Conservation (phyloP, 352 stramenopile genomes). For the Phytophthora melonis region DNA sequence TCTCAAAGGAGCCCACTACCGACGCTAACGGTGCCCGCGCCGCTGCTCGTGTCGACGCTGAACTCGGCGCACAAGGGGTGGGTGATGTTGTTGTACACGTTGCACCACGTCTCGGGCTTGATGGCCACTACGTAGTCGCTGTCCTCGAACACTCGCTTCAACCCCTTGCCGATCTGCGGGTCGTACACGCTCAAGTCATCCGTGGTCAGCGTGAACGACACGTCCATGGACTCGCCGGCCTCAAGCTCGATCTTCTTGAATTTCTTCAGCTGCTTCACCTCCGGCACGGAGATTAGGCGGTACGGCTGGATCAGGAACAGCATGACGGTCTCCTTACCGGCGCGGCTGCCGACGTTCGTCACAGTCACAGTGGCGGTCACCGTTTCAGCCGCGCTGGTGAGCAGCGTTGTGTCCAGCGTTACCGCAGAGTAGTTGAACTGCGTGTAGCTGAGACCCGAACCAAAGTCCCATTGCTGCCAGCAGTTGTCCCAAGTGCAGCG, state of each 20-base stretch:
- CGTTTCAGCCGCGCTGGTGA: constrained; percentile 33
- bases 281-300: constrained; percentile 64
- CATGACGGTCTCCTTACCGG: constrained; percentile 79
- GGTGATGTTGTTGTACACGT: constrained; percentile 59
- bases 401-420: constrained; percentile 42
- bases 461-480: constrained; percentile 68
- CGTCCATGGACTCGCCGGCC: constrained; percentile 39
- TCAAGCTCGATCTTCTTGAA: constrained; percentile 79
- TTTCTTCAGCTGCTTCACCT: constrained; percentile 83
- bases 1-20: constrained; percentile 6
- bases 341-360: constrained; percentile 61
- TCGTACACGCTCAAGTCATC: constrained; percentile 67
- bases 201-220: constrained; percentile 49
- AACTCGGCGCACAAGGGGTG: constrained; percentile 58
- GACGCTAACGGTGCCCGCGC: constrained; percentile 30
- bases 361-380: constrained; percentile 59
- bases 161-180: constrained; percentile 67
- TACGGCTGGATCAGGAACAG: constrained; percentile 77
- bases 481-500: constrained; percentile 59
- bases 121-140: constrained; percentile 70
- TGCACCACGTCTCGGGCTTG: constrained; percentile 74
- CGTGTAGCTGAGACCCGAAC: constrained; percentile 71
- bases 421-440: constrained; percentile 62
- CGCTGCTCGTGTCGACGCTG: constrained; percentile 35
- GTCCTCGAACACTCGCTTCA: constrained; percentile 61